These are phyloP conservation scores for Stenocarpella maydis DNA, from an alignment of 2,329 filamentous ascomycete genomes.

Conservation along the genomic window DNA sequence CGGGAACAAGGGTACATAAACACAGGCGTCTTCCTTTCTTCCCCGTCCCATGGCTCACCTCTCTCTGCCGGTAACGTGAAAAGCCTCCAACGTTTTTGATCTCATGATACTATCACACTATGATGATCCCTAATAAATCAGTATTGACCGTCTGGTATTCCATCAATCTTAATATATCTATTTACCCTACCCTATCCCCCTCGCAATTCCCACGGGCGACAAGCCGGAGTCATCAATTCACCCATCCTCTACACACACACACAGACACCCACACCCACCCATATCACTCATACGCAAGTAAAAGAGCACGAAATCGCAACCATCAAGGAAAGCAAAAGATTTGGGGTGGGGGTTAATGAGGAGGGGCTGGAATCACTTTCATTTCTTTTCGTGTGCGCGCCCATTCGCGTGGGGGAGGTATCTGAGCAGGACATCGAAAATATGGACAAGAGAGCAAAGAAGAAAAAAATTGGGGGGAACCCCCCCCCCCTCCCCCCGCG, in stretches of 20 bases:
- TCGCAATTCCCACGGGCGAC: too few species aligned
- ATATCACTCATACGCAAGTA: background rate
- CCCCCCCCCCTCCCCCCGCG: too few species aligned
- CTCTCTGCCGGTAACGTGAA: background rate
- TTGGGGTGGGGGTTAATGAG: too few species aligned
- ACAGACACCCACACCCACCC: background rate
- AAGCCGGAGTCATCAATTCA: background rate
- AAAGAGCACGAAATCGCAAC: background rate
- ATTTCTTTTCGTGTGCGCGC: background rate
- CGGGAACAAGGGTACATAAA: constrained; percentile 15
- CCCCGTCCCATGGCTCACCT: too few species aligned
- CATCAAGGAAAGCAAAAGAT: background rate
- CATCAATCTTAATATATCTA: constrained; percentile 17
- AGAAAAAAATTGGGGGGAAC: too few species aligned
- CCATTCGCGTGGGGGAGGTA: constrained; percentile 33
- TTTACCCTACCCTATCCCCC: background rate
- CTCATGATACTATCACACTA: too few species aligned
- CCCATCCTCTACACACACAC: background rate
- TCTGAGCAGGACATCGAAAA: background rate
- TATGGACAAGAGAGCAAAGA: background rate
- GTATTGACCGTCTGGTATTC: background rate
- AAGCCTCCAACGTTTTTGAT: background rate
- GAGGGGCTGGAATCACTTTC: background rate
- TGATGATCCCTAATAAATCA: too few species aligned
- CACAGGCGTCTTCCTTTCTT: background rate